Evolutionary conservation across 495 filamentous ascomycete species (phyloP), one percentile per base, ranked within the genome.

Genomic region (Xylaria bambusicola): DNA sequence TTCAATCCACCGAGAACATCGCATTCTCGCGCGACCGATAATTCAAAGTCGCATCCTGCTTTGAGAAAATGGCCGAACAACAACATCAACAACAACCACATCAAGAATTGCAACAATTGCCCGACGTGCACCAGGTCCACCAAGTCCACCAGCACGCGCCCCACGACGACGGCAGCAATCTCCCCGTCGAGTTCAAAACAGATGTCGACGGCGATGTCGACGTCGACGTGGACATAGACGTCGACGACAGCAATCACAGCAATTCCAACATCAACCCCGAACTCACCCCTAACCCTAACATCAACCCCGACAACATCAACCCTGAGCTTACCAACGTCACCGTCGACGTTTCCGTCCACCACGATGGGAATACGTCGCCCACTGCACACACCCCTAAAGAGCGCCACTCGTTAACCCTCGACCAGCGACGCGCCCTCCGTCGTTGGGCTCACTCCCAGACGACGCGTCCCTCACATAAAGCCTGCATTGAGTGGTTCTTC

Each of bases 401-500:
- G 66, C 76, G 78, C 12, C 76, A 81, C 49, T 80, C 78, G 13
- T 70, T 81, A 13, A 81, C 78, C 10, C 77, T 81, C 52, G 78
- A 81, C 63, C 78, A 81, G 64, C 77, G 78, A 4, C 77, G 78
- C 55, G 77, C 78, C 24, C 75, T 81, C 52, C 77, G 78, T 1
- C 74, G 78, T 38, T 81, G 78, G 78, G 78, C 78, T 50, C 74
- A 75, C 50, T 73, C 69, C 50, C 78, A 81, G 63, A 68, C 75
- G 12, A 73, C 74, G 8, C 77, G 78, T 15, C 78, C 78, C 9
- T 74, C 71, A 38, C 78, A 81, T 66, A 79, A 79, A 62, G 76
- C 75, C 9, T 81, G 78, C 74, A 81, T 81, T 62, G 78, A 81
- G 52, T 81, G 78, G 78, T 81, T 81, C 63, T 72, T 69, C 49